Percentiles rank a stretch among this genome's conserved stretches.
Evolutionary conservation across 2,329 filamentous ascomycete genomes (phyloP).

Genomic region (Phaeomoniella chlamydospora): DNA sequence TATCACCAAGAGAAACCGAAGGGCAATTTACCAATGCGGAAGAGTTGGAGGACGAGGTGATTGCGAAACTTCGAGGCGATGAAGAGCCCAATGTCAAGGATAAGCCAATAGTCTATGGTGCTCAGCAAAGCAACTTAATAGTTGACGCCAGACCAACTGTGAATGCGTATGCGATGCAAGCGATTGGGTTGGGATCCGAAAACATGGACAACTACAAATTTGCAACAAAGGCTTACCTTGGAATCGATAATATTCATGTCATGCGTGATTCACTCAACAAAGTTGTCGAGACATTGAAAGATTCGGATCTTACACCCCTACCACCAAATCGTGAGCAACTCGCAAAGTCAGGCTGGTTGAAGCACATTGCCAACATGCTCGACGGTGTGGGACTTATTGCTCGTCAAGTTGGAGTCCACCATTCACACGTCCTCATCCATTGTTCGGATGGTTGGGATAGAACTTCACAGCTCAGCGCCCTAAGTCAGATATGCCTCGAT

Average conservation of each 20-base stretch:
- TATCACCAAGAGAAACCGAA: constrained; percentile 16
- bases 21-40: constrained; percentile 49
- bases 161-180: constrained; percentile 90
- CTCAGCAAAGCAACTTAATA: constrained; percentile 85
- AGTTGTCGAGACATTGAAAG: constrained; percentile 79
- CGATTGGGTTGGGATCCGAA: constrained; percentile 82
- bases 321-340: constrained; percentile 71
- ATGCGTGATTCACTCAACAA: constrained; percentile 86
- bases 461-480: constrained; percentile 81
- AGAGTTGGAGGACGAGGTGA: constrained; percentile 53
- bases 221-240: constrained; percentile 79
- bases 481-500: constrained; percentile 87
- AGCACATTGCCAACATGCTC: constrained; percentile 71
- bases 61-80: constrained; percentile 39
- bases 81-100: constrained; percentile 34
- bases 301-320: constrained; percentile 73
- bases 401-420: constrained; percentile 74
- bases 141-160: constrained; percentile 89
- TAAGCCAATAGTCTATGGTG: constrained; percentile 64
- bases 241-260: constrained; percentile 96
- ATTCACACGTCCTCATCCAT: constrained; percentile 91
- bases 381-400: constrained; percentile 77
- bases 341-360: constrained; percentile 76
- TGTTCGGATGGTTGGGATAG: constrained; percentile 98
- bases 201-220: constrained; percentile 97